phyloP scores from a whole-genome alignment of 441 rosid genomes.

The Syzygium malaccense region DNA sequence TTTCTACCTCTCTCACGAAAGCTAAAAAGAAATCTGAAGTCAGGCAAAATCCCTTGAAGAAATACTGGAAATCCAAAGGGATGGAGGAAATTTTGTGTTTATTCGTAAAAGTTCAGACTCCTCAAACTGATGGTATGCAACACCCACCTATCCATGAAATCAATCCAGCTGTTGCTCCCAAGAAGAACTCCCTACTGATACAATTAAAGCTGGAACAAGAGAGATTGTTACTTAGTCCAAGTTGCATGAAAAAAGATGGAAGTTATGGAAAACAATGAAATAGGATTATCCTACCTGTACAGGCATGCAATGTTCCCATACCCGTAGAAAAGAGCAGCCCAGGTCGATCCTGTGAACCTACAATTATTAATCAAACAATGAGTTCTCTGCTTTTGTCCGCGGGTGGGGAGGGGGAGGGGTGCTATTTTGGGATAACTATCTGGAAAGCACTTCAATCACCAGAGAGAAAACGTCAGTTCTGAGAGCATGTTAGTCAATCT shows the following conservation, averaged over 20 bases:
- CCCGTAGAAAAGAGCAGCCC: slow-evolving; percentile 87
- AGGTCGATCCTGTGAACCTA: slow-evolving; percentile 85
- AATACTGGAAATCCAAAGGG: background rate
- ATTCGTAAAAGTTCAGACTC: background rate
- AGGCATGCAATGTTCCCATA: slow-evolving; percentile 83
- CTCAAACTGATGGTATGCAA: background rate
- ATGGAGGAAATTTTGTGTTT: background rate
- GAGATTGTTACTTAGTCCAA: background rate
- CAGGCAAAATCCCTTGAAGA: background rate
- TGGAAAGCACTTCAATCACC: background rate
- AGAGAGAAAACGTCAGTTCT: background rate
- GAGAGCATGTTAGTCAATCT: background rate
- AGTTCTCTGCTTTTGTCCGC: background rate
- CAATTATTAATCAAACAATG: background rate
- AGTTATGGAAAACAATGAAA: background rate
- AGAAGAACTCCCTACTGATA: slow-evolving; percentile 49
- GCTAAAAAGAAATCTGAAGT: background rate
- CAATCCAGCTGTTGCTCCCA: slow-evolving; percentile 62
- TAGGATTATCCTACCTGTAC: slow-evolving; percentile 43
- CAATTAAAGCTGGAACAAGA: background rate
- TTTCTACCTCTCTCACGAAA: background rate
- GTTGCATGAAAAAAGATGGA: background rate
- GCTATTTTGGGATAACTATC: background rate
- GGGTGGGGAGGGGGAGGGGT: background rate
- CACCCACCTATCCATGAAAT: slow-evolving; percentile 68